phyloP scores from a whole-genome alignment of 1,284 basidiomycete species.

The Ustilago cynodontis region DNA sequence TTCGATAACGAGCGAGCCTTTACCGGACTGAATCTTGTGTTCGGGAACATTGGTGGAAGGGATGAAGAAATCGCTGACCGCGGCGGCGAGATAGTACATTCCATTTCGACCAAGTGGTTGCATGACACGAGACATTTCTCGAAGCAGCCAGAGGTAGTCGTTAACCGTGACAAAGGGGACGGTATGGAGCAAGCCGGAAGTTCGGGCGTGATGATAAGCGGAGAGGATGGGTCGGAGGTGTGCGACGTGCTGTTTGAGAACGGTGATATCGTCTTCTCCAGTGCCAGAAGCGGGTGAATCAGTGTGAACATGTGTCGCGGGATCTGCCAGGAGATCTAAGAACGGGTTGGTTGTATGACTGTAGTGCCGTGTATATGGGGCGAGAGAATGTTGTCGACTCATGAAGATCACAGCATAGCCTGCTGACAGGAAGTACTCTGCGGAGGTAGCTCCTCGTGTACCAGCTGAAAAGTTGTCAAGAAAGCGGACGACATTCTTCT shows the following conservation, averaged over 20 bases:
- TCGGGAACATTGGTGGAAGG: slow-evolving; percentile 90
- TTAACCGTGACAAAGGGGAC: slow-evolving; percentile 94
- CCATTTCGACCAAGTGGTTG: slow-evolving; percentile 78
- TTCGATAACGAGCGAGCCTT: slow-evolving; percentile 85
- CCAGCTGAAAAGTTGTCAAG: slow-evolving; percentile 99
- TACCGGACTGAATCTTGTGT: slow-evolving; percentile 97
- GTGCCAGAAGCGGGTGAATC: slow-evolving; percentile 23
- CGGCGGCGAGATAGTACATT: slow-evolving; percentile 96
- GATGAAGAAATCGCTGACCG: slow-evolving; percentile 97
- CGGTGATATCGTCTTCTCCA: slow-evolving; percentile 74
- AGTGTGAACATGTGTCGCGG: slow-evolving; percentile 33
- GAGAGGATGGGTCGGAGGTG: slow-evolving; percentile 81
- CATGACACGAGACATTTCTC: slow-evolving; percentile 78
- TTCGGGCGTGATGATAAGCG: slow-evolving; percentile 84
- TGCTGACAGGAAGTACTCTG: slow-evolving; percentile 91
- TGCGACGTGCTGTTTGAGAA: slow-evolving; percentile 76
- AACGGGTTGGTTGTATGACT: slow-evolving; percentile 98
- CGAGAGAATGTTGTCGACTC: slow-evolving; percentile 95
- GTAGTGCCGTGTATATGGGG: slow-evolving; percentile 96
- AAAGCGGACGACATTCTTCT: slow-evolving; percentile 80
- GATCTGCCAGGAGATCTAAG: slow-evolving; percentile 89
- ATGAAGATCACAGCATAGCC: slow-evolving; percentile 99
- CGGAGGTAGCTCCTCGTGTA: slow-evolving; percentile 94
- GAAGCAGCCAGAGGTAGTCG: slow-evolving; percentile 93
- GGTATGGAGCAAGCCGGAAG: slow-evolving; percentile 81